A percentile compares a stretch with the other conserved stretches of the same genome.
Conservation (phyloP, 1,139 yeast species). For the Taphrina communis region DNA sequence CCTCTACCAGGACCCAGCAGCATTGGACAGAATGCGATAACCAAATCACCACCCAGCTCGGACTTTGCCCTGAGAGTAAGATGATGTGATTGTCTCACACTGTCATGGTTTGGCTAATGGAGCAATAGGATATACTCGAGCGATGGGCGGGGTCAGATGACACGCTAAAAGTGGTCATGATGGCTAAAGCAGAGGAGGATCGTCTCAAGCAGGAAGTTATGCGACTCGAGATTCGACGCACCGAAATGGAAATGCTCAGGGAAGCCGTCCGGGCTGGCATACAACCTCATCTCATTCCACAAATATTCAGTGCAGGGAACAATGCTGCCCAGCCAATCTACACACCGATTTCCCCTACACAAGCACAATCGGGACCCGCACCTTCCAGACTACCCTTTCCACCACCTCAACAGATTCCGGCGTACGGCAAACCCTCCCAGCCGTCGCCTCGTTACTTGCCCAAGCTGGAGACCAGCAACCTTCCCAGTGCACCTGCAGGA, state of each 20-base stretch:
- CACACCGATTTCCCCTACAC: slow-evolving; percentile 25
- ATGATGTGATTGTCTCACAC: slow-evolving; percentile 2
- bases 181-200: slow-evolving; percentile 42
- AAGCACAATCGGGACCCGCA: slow-evolving; percentile 9
- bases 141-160: slow-evolving; percentile 44
- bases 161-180: slow-evolving; percentile 42
- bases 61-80: slow-evolving; percentile 39
- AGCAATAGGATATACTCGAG: slow-evolving; percentile 40
- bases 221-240: slow-evolving; percentile 41
- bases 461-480: slow-evolving; percentile 23
- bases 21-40: slow-evolving; percentile 41
- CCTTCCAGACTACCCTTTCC: not conserved
- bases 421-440: slow-evolving; percentile 13
- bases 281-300: slow-evolving; percentile 33
- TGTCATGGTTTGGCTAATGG: not conserved
- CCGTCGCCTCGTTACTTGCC: slow-evolving; percentile 31
- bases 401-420: slow-evolving; percentile 19
- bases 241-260: slow-evolving; percentile 41
- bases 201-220: slow-evolving; percentile 41
- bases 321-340: slow-evolving; percentile 11
- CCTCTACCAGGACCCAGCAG: slow-evolving; percentile 39
- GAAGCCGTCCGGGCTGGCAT: slow-evolving; percentile 40
- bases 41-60: slow-evolving; percentile 41
- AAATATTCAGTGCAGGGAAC: slow-evolving; percentile 21
- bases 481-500: not conserved